phyloP scores from a whole-genome alignment of 2,329 filamentous ascomycete genomes.

The Bimuria novae-zelandiae region DNA sequence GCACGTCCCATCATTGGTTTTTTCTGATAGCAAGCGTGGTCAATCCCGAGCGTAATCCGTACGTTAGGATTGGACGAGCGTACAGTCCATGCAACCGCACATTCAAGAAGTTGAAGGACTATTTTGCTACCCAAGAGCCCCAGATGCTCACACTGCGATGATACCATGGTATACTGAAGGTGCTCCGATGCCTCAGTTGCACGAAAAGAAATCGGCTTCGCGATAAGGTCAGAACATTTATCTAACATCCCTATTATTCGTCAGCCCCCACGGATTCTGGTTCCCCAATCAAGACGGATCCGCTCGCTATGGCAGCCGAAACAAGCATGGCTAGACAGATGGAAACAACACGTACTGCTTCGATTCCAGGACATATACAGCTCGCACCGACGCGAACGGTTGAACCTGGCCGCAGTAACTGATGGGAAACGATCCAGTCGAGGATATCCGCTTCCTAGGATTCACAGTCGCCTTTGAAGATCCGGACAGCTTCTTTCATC shows the following conservation, averaged over 20 bases:
- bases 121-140: not conserved
- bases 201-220: not conserved
- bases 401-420: too few relatives aligned
- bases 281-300: not conserved
- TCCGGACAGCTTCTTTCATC: too few relatives aligned
- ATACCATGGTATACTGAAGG: conserved; percentile 2
- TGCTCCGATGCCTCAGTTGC: not conserved
- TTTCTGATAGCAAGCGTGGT: conserved; percentile 7
- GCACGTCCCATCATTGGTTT: conserved; percentile 5
- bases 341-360: too few relatives aligned
- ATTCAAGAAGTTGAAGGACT: conserved; percentile 1
- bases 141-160: conserved; percentile 5
- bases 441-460: too few relatives aligned
- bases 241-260: not conserved
- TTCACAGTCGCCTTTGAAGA: too few relatives aligned
- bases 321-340: too few relatives aligned
- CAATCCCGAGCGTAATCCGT: conserved; percentile 6
- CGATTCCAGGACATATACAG: too few relatives aligned
- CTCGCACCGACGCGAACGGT: too few relatives aligned
- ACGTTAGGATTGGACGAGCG: conserved; percentile 8
- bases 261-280: not conserved
- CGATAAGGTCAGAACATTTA: not conserved
- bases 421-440: too few relatives aligned
- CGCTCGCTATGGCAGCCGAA: not conserved
- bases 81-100: conserved; percentile 2